Base-by-base conservation (phyloP, 75 land plant genomes). In the Ceratopteris richardii region DNA sequence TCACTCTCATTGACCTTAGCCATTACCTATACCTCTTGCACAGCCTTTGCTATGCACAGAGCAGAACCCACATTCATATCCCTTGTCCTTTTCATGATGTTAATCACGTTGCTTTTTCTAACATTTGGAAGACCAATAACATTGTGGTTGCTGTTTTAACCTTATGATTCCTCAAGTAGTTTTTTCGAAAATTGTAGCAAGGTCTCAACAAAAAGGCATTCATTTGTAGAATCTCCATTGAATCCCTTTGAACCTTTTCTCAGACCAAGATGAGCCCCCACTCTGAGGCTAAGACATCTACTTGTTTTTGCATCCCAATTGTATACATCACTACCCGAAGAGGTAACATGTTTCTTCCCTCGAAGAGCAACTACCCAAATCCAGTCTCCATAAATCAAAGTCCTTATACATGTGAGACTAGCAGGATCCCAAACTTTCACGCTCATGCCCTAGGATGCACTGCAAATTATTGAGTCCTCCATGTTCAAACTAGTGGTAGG, bases 21-120 rank as follows among this genome's bases (percentile, higher is more conserved):
- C 77, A 95, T 79, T 21, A 95, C 96, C 67, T 95, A 97, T 58
- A 95, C 70, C 67, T 95, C 99, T 79, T 95, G 99, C 92, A 90
- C 75, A 26, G 85, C 73, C 60, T 83, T 86, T 25, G 99, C 90
- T 24, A 90, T 58, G 23, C 99, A 96, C 30, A 97, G 96, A 26
- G 92, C 84, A 42, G 96, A 70, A 5, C 99, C 99, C 58, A 85
- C 91, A 80, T 75, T 95, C 33, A 76, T 97, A 71, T 74, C 99
- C 71, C 82, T 82, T 53, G 81, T 68, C 57, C 85, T 61, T 57
- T 77, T 79, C 68, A 86, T 67, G 31, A 94, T 94, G 55, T 94
- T 94, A 21, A 94, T 94, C 29, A 94, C 66, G 62, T 96, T 94
- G 64, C 98, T 94, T 58, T 94, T 94, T 19, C 98, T 96, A 71